Percentiles rank a stretch among this genome's conserved stretches.
Evolutionary conservation across 768 basidiomycete genomes (phyloP).

Genomic region (Suillus sp.): DNA sequence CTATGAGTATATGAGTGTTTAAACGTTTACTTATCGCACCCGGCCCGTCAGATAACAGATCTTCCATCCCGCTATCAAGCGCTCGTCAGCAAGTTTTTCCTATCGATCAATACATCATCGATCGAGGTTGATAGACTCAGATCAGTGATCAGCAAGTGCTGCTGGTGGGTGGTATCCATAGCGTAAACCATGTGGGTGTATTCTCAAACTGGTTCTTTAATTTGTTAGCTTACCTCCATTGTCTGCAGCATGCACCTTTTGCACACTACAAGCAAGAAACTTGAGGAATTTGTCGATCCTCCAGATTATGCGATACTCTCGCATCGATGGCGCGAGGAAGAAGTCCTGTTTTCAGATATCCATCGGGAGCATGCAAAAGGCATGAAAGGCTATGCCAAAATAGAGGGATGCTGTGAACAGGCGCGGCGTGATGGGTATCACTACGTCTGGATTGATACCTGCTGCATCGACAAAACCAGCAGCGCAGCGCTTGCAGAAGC

Average conservation of each 20-base stretch:
- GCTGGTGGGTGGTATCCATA: background rate
- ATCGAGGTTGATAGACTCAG: background rate
- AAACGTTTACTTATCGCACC: background rate
- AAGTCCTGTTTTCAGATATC: constrained; percentile 11
- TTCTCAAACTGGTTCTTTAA: background rate
- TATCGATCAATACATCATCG: background rate
- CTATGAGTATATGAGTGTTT: constrained; percentile 1
- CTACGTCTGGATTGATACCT: constrained; percentile 19
- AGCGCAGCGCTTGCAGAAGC: constrained; percentile 19
- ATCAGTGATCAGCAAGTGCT: background rate
- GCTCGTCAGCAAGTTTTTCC: background rate
- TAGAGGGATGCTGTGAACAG: constrained; percentile 9
- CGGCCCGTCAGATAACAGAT: background rate
- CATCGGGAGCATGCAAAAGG: background rate
- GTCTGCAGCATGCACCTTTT: constrained; percentile 12
- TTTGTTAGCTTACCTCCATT: constrained; percentile 2
- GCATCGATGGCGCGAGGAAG: constrained; percentile 14
- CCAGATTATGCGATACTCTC: constrained; percentile 18
- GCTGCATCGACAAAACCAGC: constrained; percentile 20
- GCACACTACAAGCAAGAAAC: constrained; percentile 2
- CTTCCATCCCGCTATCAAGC: background rate
- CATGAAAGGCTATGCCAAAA: constrained; percentile 13
- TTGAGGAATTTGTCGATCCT: constrained; percentile 10
- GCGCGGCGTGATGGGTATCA: constrained; percentile 13
- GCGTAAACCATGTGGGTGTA: background rate